Evolutionary conservation across 2,329 filamentous ascomycete genomes (phyloP).

Genomic region (Epichloe scottii): DNA sequence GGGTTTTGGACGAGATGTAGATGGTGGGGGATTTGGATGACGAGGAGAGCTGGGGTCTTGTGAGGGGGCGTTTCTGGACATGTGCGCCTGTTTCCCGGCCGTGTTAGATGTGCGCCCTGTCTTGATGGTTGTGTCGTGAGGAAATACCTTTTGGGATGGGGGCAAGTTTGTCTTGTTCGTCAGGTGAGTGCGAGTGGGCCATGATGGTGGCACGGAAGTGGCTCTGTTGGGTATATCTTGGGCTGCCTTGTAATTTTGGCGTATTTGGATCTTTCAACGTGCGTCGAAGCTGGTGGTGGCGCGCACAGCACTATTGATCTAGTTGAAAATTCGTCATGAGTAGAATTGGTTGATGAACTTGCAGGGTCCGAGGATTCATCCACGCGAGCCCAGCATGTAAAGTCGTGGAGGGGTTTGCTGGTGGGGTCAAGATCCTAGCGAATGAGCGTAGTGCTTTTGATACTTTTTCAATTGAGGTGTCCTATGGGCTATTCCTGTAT

Average conservation of each 20-base stretch:
- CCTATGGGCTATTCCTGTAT: too few species aligned
- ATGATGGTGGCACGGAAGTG: not conserved
- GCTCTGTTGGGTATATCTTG: not conserved
- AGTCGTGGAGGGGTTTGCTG: too few species aligned
- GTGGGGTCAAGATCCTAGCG: too few species aligned
- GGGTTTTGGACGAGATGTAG: conserved; percentile 55
- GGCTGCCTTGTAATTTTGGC: not conserved
- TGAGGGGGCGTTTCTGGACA: conserved; percentile 36
- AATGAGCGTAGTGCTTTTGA: too few species aligned
- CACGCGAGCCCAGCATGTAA: too few species aligned
- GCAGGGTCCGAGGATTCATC: too few species aligned
- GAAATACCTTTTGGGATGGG: conserved; percentile 4
- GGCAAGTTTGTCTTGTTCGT: not conserved
- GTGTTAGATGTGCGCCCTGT: not conserved
- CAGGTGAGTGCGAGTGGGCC: not conserved
- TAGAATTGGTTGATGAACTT: too few species aligned
- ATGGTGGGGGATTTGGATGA: conserved; percentile 36
- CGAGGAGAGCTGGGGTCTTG: conserved; percentile 26
- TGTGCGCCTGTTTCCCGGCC: conserved; percentile 26
- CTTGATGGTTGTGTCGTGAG: not conserved
- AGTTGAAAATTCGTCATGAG: too few species aligned
- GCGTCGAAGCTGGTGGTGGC: too few species aligned
- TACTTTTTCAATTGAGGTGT: too few species aligned
- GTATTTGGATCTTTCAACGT: not conserved
- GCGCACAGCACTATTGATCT: too few species aligned